phyloP scores from a whole-genome alignment of 345 rosid species.

The Eucalyptus curtisii region DNA sequence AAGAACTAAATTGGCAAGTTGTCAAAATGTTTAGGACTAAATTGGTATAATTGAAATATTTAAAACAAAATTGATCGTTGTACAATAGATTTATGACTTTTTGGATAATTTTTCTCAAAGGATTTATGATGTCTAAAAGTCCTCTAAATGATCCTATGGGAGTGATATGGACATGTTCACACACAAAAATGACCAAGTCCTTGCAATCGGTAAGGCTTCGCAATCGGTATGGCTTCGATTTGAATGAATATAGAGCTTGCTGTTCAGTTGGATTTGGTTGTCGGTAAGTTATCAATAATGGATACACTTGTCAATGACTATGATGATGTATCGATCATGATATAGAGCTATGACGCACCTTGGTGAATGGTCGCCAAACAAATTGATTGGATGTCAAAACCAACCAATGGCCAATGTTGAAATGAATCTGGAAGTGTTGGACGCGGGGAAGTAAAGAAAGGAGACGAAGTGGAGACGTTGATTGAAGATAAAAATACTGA shows the following conservation, averaged over 20 bases:
- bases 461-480: not conserved
- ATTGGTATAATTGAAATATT: accelerated
- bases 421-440: not conserved
- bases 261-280: not conserved
- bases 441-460: not conserved
- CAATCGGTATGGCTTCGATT: not conserved
- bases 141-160: not conserved
- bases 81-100: too few relatives aligned
- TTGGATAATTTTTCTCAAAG: not conserved
- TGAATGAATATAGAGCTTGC: not conserved
- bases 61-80: not conserved
- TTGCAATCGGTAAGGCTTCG: accelerated
- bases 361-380: not conserved
- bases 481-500: not conserved
- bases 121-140: not conserved
- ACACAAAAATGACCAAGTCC: not conserved
- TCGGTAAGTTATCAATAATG: not conserved
- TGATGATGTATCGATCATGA: not conserved
- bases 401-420: not conserved
- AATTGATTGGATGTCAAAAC: not conserved
- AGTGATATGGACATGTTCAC: not conserved
- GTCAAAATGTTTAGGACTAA: not conserved
- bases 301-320: not conserved
- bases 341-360: not conserved
- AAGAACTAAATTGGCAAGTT: not conserved